phyloP scores from a whole-genome alignment of 1,139 yeast species.

The Lodderomyces parapsilosis region DNA sequence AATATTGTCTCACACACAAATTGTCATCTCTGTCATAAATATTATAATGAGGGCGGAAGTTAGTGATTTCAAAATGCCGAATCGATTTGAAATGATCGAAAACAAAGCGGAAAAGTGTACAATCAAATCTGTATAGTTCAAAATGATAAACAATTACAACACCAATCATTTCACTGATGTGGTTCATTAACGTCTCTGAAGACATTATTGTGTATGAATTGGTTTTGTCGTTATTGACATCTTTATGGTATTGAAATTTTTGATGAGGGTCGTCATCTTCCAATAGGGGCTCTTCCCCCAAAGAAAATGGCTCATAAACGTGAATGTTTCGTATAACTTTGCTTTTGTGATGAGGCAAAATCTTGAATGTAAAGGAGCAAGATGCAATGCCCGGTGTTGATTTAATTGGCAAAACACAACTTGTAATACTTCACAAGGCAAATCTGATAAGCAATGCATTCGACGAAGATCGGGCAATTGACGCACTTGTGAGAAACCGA shows the following conservation, averaged over 20 bases:
- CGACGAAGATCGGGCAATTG: no score
- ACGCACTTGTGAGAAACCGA: no score
- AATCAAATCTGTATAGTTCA: neutral
- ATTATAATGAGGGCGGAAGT: no score
- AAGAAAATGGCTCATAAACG: neutral
- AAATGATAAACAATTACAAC: neutral
- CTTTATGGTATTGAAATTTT: neutral
- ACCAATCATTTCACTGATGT: neutral
- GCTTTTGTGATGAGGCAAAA: neutral
- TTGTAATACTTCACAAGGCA: neutral
- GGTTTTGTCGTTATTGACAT: neutral
- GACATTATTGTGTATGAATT: neutral
- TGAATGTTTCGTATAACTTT: neutral
- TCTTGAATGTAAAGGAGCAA: neutral
- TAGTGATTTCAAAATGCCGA: neutral
- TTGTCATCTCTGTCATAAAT: no score
- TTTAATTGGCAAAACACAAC: neutral
- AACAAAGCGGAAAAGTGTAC: no score
- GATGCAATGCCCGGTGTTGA: neutral
- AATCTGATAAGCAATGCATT: neutral
- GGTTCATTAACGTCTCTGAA: neutral
- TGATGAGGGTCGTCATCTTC: no score
- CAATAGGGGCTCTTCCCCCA: no score
- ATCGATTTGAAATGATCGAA: neutral
- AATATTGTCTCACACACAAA: no score